A percentile compares a stretch with the other conserved stretches of the same genome.
Evolutionary conservation across 2,329 filamentous ascomycete species (phyloP).

Genomic region (Tolypocladium amazonense): DNA sequence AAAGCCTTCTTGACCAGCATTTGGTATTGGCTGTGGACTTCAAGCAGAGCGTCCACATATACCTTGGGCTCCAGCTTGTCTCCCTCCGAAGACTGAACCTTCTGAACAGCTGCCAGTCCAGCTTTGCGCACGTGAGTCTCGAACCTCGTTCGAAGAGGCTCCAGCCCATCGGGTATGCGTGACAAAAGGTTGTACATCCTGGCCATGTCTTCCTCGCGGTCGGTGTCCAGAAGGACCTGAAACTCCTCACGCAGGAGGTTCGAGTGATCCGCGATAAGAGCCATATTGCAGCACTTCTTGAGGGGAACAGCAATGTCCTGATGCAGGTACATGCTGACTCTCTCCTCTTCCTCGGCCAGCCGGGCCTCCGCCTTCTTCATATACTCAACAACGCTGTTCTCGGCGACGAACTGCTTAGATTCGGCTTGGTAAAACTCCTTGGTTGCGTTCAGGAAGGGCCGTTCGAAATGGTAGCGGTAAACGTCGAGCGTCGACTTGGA

Average conservation of each 20-base stretch:
- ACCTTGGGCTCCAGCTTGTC: conserved; percentile 92
- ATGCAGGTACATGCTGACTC: conserved; percentile 85
- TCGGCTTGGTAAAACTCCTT: conserved; percentile 81
- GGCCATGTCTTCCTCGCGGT: conserved; percentile 89
- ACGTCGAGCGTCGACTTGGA: conserved; percentile 93
- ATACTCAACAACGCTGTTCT: conserved; percentile 97
- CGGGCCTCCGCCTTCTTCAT: conserved; percentile 98
- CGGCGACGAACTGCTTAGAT: conserved; percentile 86
- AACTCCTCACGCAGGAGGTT: conserved; percentile 87
- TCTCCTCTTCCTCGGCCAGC: conserved; percentile 85
- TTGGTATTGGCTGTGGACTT: conserved; percentile 90
- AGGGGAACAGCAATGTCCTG: conserved; percentile 76
- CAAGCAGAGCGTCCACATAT: conserved; percentile 89
- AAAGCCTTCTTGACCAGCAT: conserved; percentile 87
- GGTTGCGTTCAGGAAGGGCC: conserved; percentile 80
- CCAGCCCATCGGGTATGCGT: conserved; percentile 81
- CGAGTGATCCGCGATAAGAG: conserved; percentile 83
- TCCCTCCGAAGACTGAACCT: conserved; percentile 74
- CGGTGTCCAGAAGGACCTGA: conserved; percentile 83
- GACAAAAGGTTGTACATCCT: conserved; percentile 92
- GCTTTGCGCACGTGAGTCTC: conserved; percentile 89
- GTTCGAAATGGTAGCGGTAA: conserved; percentile 86
- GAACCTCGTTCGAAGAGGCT: conserved; percentile 77
- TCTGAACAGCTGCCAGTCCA: conserved; percentile 78
- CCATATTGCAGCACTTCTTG: conserved; percentile 79